Percentiles rank a stretch among this genome's conserved stretches.
Conservation (phyloP, 75 land plant species). For the Azolla pinnata region DNA sequence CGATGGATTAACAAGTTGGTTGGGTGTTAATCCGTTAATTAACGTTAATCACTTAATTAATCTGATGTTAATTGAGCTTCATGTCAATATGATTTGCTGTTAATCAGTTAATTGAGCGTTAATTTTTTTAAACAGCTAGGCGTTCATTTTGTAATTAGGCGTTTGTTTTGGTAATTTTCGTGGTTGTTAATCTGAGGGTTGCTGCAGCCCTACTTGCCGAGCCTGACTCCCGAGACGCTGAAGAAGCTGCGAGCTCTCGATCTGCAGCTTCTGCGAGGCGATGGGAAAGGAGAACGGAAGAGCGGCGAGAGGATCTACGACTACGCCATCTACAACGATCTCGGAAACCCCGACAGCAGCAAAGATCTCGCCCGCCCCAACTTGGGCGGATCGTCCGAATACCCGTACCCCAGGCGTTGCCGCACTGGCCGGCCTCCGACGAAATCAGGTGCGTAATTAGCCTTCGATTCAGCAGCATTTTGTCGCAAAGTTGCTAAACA, state of each 20-base stretch:
- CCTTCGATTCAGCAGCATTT: background rate
- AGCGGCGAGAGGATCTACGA: conserved; percentile 63
- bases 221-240: conserved; percentile 51
- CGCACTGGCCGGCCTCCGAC: conserved; percentile 56
- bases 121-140: no score
- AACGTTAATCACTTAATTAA: background rate
- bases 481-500: background rate
- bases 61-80: background rate
- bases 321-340: conserved; percentile 61
- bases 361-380: conserved; percentile 33
- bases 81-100: no score
- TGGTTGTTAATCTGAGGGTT: background rate
- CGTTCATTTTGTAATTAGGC: no score
- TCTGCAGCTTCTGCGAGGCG: conserved; percentile 36
- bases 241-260: conserved; percentile 42
- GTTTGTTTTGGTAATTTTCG: background rate
- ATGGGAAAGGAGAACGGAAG: conserved; percentile 52
- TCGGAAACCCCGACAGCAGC: conserved; percentile 61
- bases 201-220: conserved; percentile 48
- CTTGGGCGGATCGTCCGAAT: conserved; percentile 30
- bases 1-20: background rate
- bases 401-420: conserved; percentile 62
- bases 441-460: conserved; percentile 24
- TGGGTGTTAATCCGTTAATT: background rate
- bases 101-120: no score